phyloP scores from a whole-genome alignment of 1,139 yeast species.

The Lodderomyces pseudojiufengensis region DNA sequence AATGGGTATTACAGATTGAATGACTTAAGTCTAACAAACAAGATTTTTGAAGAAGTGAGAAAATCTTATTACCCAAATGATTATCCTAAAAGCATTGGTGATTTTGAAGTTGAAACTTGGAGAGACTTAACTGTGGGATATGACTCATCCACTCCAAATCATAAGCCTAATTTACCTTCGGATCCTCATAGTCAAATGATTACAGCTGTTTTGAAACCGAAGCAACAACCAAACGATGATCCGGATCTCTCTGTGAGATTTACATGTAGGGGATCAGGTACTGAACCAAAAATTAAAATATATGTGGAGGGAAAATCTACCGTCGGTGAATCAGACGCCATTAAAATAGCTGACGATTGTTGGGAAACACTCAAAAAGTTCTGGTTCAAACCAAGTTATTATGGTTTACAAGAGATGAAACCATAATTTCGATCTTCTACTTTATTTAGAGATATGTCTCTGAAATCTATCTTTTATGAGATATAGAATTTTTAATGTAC shows the following conservation, averaged over 20 bases:
- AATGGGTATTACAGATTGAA: conserved; percentile 81
- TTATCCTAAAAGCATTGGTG: conserved; percentile 48
- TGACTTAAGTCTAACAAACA: conserved; percentile 47
- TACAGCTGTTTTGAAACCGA: conserved; percentile 46
- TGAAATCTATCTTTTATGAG: too few species aligned
- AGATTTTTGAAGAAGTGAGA: conserved; percentile 52
- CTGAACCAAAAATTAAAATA: conserved; percentile 91
- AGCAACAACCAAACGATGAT: conserved; percentile 15
- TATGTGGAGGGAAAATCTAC: conserved; percentile 75
- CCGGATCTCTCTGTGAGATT: conserved; percentile 51
- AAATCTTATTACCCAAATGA: conserved; percentile 29
- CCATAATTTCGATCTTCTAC: too few species aligned
- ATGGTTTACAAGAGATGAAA: conserved; percentile 31
- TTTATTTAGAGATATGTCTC: too few species aligned
- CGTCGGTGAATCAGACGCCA: conserved; percentile 42
- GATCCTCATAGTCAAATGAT: conserved; percentile 84
- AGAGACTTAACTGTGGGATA: conserved; percentile 82
- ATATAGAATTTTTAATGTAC: too few species aligned
- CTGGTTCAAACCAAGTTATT: conserved; percentile 59
- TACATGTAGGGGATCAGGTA: conserved; percentile 92
- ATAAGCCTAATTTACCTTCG: conserved; percentile 62
- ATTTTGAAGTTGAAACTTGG: conserved; percentile 58
- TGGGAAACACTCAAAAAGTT: conserved; percentile 57
- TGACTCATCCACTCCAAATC: conserved; percentile 62
- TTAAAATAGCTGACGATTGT: conserved; percentile 52